Evolutionary conservation across 2,329 filamentous ascomycete species (phyloP), one percentile per base, ranked within the genome.

Genomic region (Alternaria sp.): DNA sequence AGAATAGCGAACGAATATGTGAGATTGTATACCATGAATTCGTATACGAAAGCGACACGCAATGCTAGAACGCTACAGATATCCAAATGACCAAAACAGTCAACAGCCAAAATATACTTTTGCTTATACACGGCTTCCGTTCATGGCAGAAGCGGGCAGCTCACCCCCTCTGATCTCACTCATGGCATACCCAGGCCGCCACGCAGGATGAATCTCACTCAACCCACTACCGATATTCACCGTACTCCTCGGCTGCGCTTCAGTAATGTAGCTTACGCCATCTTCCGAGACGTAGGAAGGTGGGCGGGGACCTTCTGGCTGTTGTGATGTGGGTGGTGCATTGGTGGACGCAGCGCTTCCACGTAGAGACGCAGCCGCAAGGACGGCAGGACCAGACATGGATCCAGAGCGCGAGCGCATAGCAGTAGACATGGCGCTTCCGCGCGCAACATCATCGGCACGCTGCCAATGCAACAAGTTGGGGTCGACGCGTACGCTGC

Each of bases 391-490:
- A 2, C 54, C 36, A 11, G 34, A 28, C 2, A 62, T 45, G 14
- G 66, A 55, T 18, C 51, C 59, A n/a, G 48, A 46, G 7, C 52
- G 54, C 3, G 65, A 59, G 16, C 57, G 38, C 16, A 52, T n/a
- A 5, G 44, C 38, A 20, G 50, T 44, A 16, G 66, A 49, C 18
- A 63, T 51, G 14, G 60, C 48, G 1, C 57, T 66, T 2, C 45
- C 54, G 10, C 58, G 32, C 32, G 45, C 32, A 3, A 36, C 34
- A 11, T 52, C 55, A 1, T 76, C 71, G 10, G 75, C 90, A 38
- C 90, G 87, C 77, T 91, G 89, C 92, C 92, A 96, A 75, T 91
- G 93, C 27, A 97, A 83, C 14, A 92, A 83, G 72, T 94, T 87
- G 1, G 93, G 93, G 71, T 97, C 91, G 32, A 93, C 90, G 49